Conservation (phyloP, 345 rosid genomes). For the Theobroma cacao region DNA sequence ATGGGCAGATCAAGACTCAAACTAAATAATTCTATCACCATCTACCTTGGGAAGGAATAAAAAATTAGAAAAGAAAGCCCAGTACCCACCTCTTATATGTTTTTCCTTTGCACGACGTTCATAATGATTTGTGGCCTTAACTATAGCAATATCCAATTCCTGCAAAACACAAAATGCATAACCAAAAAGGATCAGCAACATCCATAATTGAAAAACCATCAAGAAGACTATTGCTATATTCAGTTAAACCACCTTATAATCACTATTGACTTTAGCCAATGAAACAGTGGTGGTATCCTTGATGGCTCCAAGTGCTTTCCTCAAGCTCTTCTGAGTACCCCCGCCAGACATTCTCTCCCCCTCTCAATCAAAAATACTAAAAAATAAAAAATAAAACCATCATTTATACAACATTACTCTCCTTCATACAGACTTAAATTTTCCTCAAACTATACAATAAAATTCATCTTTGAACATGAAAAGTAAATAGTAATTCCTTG, state of each 20-base stretch:
- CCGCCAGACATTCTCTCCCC: constrained; percentile 69
- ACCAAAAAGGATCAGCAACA: background rate
- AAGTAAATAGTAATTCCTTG: background rate
- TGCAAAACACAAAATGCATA: constrained; percentile 21
- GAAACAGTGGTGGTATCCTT: constrained; percentile 98
- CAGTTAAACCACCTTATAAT: constrained; percentile 63
- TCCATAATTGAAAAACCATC: background rate
- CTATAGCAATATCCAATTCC: constrained; percentile 98
- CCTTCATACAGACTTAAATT: background rate
- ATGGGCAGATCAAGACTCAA: background rate
- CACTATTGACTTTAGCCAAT: constrained; percentile 96
- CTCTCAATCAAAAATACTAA: constrained; percentile 39
- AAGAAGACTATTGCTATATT: background rate
- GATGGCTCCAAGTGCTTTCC: constrained; percentile 94
- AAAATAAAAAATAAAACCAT: background rate
- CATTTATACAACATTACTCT: constrained; percentile 12
- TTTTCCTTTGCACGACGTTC: constrained; percentile 91
- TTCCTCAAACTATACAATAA: background rate
- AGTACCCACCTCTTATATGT: constrained; percentile 68
- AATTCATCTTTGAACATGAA: background rate
- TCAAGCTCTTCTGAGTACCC: constrained; percentile 81
- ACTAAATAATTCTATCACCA: background rate
- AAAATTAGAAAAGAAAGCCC: constrained; percentile 17
- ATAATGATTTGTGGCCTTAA: constrained; percentile 92
- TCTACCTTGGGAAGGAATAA: background rate